Evolutionary conservation across 1,284 basidiomycete genomes (phyloP), one percentile per base, ranked within the genome.

Genomic region (Cutaneotrichosporon mucoides): DNA sequence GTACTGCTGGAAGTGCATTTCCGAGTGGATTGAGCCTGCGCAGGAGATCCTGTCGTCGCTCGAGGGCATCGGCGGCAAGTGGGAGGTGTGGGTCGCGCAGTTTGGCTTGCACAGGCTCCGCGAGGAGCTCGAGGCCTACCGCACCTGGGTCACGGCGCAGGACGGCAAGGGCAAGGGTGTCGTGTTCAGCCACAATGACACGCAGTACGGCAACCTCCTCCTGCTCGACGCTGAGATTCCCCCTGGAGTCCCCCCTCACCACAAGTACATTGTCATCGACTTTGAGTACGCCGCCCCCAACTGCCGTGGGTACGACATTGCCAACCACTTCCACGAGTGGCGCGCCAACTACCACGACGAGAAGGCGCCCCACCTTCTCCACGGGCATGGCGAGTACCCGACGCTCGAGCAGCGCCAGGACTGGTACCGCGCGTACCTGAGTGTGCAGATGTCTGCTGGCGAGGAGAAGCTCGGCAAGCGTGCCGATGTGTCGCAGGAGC

Each of bases 261-360:
- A 79, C 58, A 71, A 92, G 88, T 86, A 94, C 68, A 89, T 94
- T 71, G 90, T 96, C 42, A 90, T 96, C 65, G 92, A 96, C 78
- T 96, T 95, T 73, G 93, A 97, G 79, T 97, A 96, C 72, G 90
- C 92, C 7, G 83, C 87, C 0, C 88, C 89, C 2, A 96, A 95
- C 74, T 86, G 90, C 35, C 86, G 91, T 3, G 88, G 90, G 2
- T 94, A 87, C 77, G 93, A 97, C 75, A 92, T 97, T 69, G 92
- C 89, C 60, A 96, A 96, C 79, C 92, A 96, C 79, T 96, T 95
- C 79, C 87, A 90, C 73, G 93, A 96, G 79, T 96, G 93, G 92
- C 89, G 89, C 35, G 88, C 90, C 15, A 84, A 95, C 77, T 97
- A 96, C 76, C 80, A 82, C 59, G 88, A 90, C 72, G 73, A 75